A percentile compares a stretch with the other conserved stretches of the same genome.
Conservation (phyloP, 225 moss, liverwort and hornwort genomes). For the Physcomitrium patens region DNA sequence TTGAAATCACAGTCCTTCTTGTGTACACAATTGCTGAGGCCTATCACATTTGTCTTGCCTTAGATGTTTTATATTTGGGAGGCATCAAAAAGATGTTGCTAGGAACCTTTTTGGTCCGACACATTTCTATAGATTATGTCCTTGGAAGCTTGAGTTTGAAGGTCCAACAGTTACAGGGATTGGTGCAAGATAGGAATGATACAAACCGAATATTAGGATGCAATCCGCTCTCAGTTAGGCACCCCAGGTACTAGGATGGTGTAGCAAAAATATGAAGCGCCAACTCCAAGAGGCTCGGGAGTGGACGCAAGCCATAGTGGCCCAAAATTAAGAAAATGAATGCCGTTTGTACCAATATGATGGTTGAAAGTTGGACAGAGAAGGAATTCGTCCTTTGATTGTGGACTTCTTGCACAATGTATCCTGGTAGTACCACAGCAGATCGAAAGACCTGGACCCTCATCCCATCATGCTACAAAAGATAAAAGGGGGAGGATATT, state of each 20-base stretch:
- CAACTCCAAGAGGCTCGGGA: neutral
- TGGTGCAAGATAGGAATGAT: neutral
- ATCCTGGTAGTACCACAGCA: neutral
- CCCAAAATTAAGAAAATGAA: no score
- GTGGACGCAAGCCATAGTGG: neutral
- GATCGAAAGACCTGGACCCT: neutral
- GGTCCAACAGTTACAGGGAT: neutral
- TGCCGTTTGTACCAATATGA: neutral
- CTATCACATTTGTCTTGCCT: no score
- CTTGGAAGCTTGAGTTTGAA: no score
- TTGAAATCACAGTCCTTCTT: no score
- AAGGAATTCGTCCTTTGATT: no score
- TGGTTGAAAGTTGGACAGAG: neutral
- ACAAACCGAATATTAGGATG: neutral
- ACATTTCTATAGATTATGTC: no score
- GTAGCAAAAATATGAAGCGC: neutral
- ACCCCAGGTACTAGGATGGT: neutral
- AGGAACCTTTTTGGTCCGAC: no score
- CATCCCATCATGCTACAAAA: slow-evolving; percentile 6
- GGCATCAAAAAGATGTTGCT: no score
- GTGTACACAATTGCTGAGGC: no score
- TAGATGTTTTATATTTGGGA: no score
- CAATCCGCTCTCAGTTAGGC: neutral
- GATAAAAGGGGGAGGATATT: neutral
- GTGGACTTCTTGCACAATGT: slow-evolving; percentile 1